These are phyloP conservation scores for Leccinum fallax DNA, from an alignment of 1,284 basidiomycete genomes.

Conservation along the genomic window DNA sequence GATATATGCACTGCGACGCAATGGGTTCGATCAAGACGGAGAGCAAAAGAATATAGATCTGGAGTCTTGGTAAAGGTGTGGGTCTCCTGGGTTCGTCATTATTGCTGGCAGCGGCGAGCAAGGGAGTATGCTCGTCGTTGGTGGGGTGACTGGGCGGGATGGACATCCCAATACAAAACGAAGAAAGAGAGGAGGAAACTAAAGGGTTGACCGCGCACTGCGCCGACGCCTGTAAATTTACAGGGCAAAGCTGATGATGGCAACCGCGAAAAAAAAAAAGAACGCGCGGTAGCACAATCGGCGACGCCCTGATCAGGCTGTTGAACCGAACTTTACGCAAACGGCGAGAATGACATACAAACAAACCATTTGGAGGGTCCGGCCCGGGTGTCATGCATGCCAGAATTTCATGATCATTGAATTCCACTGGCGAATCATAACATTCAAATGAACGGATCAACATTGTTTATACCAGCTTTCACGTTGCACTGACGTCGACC, in stretches of 20 bases:
- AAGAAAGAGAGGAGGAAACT: conserved; percentile 1
- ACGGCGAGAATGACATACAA: neutral
- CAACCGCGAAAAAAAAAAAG: conserved; percentile 7
- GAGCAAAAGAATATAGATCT: conserved; percentile 42
- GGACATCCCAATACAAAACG: conserved; percentile 16
- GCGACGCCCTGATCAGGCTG: neutral
- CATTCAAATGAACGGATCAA: neutral
- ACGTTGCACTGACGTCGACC: neutral
- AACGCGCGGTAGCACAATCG: neutral
- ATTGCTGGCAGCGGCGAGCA: conserved; percentile 32
- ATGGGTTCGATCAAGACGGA: conserved; percentile 60
- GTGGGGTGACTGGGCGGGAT: conserved; percentile 6
- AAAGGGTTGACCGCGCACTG: neutral
- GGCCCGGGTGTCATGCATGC: neutral
- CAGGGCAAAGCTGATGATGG: conserved; percentile 16
- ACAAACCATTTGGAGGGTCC: neutral
- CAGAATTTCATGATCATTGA: neutral
- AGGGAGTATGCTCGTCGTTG: conserved; percentile 40
- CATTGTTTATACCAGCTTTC: neutral
- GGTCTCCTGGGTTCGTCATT: conserved; percentile 22
- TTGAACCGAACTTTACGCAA: conserved; percentile 3
- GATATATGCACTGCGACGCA: conserved; percentile 59
- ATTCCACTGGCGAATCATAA: neutral
- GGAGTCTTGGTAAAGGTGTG: conserved; percentile 45
- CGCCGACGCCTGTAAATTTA: conserved; percentile 19